Evolutionary conservation across 257 asterid genomes (phyloP).

Genomic region (Ocimum tenuiflorum): DNA sequence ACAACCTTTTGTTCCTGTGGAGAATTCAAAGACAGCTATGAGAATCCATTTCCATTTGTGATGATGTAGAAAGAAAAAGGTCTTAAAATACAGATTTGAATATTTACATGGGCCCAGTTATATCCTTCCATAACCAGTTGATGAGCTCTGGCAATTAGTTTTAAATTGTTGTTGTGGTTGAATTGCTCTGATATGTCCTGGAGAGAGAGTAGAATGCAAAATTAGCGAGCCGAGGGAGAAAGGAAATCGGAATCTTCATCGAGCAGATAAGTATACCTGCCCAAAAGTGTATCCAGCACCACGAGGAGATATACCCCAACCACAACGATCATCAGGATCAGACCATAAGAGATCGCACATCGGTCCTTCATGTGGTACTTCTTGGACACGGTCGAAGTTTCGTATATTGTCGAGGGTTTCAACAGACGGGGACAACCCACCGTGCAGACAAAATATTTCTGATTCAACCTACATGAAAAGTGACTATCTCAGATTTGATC

Average conservation of each 20-base stretch:
- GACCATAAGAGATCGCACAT: conserved; percentile 98
- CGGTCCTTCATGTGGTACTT: conserved; percentile 98
- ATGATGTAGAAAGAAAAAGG: not conserved
- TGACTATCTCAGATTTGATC: not conserved
- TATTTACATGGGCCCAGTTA: conserved; percentile 90
- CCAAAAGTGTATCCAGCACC: conserved; percentile 99
- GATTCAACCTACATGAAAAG: conserved; percentile 70
- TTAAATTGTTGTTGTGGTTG: conserved; percentile 77
- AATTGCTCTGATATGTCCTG: conserved; percentile 98
- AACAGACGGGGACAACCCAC: conserved; percentile 88
- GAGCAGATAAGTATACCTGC: conserved; percentile 45
- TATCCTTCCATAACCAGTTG: conserved; percentile 98
- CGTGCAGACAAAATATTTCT: conserved; percentile 89
- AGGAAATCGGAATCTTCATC: conserved; percentile 2
- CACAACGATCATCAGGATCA: conserved; percentile 98
- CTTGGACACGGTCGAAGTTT: conserved; percentile 96
- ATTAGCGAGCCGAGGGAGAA: conserved; percentile 5
- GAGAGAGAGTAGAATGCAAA: conserved; percentile 1
- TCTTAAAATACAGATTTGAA: not conserved
- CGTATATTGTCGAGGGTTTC: conserved; percentile 92
- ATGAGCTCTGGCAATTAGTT: conserved; percentile 91
- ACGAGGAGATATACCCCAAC: conserved; percentile 98
- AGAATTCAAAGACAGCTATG: conserved; percentile 16
- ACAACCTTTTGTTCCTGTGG: conserved; percentile 92
- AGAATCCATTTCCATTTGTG: not conserved